Conservation (phyloP, 306 rosid species). For the Vicia faba region DNA sequence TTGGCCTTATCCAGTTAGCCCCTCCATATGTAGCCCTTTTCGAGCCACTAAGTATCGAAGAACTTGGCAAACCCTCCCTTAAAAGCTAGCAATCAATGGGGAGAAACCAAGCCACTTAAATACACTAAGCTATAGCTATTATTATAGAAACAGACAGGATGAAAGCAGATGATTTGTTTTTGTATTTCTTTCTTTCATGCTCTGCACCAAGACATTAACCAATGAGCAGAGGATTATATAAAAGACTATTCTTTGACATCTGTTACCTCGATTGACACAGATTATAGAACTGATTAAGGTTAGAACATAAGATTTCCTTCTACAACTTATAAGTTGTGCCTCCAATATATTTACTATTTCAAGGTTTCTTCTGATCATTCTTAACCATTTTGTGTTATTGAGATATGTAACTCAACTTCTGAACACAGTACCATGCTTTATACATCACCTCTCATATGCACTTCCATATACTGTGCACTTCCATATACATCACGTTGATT, state of each 20-base stretch:
- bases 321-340: conserved; percentile 29
- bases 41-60: too few relatives aligned
- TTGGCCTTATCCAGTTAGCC: too few relatives aligned
- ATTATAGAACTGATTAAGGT: conserved; percentile 12
- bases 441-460: too few relatives aligned
- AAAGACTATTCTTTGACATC: conserved; percentile 16
- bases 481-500: conserved; percentile 16
- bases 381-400: conserved; percentile 14
- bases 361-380: conserved; percentile 19
- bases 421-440: conserved; percentile 6
- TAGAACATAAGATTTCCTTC: conserved; percentile 20
- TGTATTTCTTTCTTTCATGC: neutral
- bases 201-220: neutral
- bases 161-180: neutral
- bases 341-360: conserved; percentile 13
- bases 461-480: too few relatives aligned
- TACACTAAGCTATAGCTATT: neutral
- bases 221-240: conserved; percentile 5
- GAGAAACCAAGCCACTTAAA: too few relatives aligned
- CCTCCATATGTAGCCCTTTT: too few relatives aligned
- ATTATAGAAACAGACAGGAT: conserved; percentile 9
- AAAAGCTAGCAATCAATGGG: too few relatives aligned
- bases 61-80: too few relatives aligned
- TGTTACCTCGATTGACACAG: conserved; percentile 2
- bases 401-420: conserved; percentile 11